Base-by-base conservation (phyloP, 148 eudicot genomes). In the Persicaria maculosa region DNA sequence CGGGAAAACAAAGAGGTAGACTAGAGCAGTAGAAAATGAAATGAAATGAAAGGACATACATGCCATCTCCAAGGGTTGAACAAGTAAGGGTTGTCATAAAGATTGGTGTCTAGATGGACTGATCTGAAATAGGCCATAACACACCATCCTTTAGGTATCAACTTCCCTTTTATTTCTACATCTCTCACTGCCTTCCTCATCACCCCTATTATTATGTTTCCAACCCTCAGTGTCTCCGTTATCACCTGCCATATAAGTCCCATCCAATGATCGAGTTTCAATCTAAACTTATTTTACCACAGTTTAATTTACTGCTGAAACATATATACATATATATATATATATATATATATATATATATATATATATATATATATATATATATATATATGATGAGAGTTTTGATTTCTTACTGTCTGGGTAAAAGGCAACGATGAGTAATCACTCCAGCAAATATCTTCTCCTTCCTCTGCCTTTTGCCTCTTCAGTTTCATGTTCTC, bases 31-130 rank as follows among this genome's bases (percentile, higher is more conserved):
- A 53, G 2, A 16, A 3, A n/a, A 53, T n/a, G 4, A 19, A 25
- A 64, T 64, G 4, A 5, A 40, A 0, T 67, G 22, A 20, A 20
- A 20, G 22, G 22, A 15, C 85, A 84, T 83, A 95, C 98, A 64
- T 88, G 89, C 98, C 98, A 95, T 80, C 98, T 88, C 91, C 96
- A 90, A 19, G 98, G 98, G 52, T 90, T 88, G 79, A 92, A 95
- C 19, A 81, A 81, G 47, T 85, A 75, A 72, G 98, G 92, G 14
- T 68, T 67, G 61, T 88, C 88, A 65, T 92, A 88, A 2, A 84
- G 72, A 79, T 65, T 73, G 40, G 82, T 84, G 79, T 92, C 96
- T 40, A 92, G 89, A 47, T 95, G 97, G 59, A 95, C 89, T 44
- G 97, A 88, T 85, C 97, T 86, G 58, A 95, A 86, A 80, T 90